Percentiles rank a stretch among this genome's conserved stretches.
Evolutionary conservation across 2,329 filamentous ascomycete species (phyloP).

Genomic region (Alternaria sp.): DNA sequence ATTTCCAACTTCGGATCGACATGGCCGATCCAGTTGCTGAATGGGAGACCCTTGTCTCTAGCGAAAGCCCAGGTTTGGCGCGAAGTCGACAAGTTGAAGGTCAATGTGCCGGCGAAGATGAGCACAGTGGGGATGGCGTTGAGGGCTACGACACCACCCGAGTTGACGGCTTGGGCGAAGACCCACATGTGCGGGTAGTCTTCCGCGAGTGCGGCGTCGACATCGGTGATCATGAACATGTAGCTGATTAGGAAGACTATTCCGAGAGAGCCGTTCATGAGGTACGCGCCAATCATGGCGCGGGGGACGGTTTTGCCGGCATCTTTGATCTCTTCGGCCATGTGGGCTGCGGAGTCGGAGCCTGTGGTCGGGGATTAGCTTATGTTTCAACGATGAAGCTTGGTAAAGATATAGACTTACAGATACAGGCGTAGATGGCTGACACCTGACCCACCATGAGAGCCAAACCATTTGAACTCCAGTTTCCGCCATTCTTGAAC

Average conservation of each 20-base stretch:
- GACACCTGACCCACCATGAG: conserved; percentile 53
- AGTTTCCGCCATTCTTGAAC: conserved; percentile 49
- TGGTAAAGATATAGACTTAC: conserved; percentile 21
- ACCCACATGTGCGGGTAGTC: conserved; percentile 47
- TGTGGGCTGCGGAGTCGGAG: conserved; percentile 52
- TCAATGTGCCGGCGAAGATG: conserved; percentile 41
- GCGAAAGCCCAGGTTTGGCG: conserved; percentile 48
- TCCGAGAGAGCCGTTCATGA: conserved; percentile 49
- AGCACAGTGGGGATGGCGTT: conserved; percentile 41
- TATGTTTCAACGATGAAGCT: background rate
- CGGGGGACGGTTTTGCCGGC: conserved; percentile 50
- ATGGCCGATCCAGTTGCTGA: conserved; percentile 36
- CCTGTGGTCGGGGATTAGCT: conserved; percentile 27
- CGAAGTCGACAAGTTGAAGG: conserved; percentile 40
- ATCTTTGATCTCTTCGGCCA: conserved; percentile 54
- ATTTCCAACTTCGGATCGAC: conserved; percentile 36
- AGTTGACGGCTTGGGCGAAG: conserved; percentile 34
- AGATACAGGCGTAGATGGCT: conserved; percentile 44
- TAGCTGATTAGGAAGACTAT: conserved; percentile 44
- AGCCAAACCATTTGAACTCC: conserved; percentile 48
- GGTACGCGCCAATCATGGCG: conserved; percentile 51
- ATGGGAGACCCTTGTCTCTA: conserved; percentile 44
- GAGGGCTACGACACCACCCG: conserved; percentile 38
- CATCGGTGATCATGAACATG: conserved; percentile 43
- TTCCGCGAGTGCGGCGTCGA: conserved; percentile 37